phyloP scores from a whole-genome alignment of 2,329 filamentous ascomycete genomes.

The Zymoseptoria brevis region DNA sequence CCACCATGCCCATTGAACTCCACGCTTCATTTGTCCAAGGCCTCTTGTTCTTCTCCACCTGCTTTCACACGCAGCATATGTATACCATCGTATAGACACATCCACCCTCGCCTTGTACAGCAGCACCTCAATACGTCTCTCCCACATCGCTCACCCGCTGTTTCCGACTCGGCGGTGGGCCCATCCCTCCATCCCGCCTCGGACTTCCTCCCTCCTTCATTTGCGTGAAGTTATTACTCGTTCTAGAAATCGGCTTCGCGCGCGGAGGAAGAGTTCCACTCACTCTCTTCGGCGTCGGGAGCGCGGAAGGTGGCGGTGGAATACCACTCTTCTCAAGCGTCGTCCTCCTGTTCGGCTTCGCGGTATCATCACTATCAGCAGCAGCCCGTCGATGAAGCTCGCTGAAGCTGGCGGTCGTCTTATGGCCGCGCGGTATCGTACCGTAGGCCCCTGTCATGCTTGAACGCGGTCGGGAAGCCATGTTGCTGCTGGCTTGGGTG shows the following conservation, averaged over 20 bases:
- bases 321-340: constrained; percentile 18
- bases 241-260: constrained; percentile 10
- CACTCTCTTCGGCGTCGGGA: constrained; percentile 7
- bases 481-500: constrained; percentile 5
- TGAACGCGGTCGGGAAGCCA: constrained; percentile 52
- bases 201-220: constrained; percentile 7
- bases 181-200: constrained; percentile 31
- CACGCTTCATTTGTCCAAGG: not conserved
- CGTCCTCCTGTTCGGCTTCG: constrained; percentile 9
- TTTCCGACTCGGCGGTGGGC: constrained; percentile 40
- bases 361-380: constrained; percentile 13
- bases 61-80: not conserved
- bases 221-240: constrained; percentile 13
- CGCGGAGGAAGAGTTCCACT: constrained; percentile 5
- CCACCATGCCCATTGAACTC: not conserved
- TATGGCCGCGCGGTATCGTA: constrained; percentile 16
- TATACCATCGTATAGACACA: not conserved
- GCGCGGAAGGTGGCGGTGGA: constrained; percentile 7
- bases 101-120: not conserved
- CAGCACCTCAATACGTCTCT: constrained; percentile 27
- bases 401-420: constrained; percentile 20
- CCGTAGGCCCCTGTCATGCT: constrained; percentile 56
- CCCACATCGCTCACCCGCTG: constrained; percentile 26
- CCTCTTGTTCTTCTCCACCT: not conserved
- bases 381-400: constrained; percentile 30